Evolutionary conservation across 192 early-diverging fungal genomes (phyloP).

Genomic region (Chytriomyces hyalinus): DNA sequence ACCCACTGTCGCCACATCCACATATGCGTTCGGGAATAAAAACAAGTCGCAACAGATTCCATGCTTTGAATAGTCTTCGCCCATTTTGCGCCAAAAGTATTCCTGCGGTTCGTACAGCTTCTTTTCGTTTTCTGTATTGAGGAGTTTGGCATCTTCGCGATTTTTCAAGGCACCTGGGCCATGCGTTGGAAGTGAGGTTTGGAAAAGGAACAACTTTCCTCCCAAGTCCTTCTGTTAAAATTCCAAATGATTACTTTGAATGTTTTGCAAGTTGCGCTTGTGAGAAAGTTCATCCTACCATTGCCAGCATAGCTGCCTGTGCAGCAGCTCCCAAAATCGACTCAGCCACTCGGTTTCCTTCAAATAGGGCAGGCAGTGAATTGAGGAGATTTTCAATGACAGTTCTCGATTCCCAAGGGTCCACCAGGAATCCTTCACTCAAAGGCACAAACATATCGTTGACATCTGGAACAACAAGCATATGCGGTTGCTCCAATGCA

Average conservation of each 20-base stretch:
- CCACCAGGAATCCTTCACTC: conserved; percentile 87
- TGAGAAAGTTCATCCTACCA: conserved; percentile 56
- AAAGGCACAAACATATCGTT: conserved; percentile 94
- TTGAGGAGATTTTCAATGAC: conserved; percentile 85
- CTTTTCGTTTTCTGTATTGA: conserved; percentile 92
- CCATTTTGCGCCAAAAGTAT: conserved; percentile 84
- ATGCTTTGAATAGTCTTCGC: conserved; percentile 75
- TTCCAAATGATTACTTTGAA: neutral
- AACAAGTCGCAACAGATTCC: conserved; percentile 90
- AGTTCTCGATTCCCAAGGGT: conserved; percentile 77
- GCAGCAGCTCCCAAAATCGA: conserved; percentile 82
- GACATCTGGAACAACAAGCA: conserved; percentile 94
- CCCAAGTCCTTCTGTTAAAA: conserved; percentile 67
- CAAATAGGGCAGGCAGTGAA: conserved; percentile 81
- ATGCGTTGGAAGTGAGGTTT: conserved; percentile 81
- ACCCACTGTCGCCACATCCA: conserved; percentile 89
- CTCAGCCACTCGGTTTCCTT: conserved; percentile 73
- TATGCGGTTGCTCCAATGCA: conserved; percentile 83
- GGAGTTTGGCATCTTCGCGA: conserved; percentile 87
- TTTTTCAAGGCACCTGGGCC: conserved; percentile 88
- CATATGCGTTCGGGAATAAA: conserved; percentile 85
- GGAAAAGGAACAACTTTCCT: conserved; percentile 90
- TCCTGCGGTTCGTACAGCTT: conserved; percentile 85
- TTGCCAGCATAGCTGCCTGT: conserved; percentile 72
- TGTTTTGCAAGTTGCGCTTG: neutral